phyloP scores from a whole-genome alignment of 2,329 filamentous ascomycete species.

The Pseudogymnoascus destructans region DNA sequence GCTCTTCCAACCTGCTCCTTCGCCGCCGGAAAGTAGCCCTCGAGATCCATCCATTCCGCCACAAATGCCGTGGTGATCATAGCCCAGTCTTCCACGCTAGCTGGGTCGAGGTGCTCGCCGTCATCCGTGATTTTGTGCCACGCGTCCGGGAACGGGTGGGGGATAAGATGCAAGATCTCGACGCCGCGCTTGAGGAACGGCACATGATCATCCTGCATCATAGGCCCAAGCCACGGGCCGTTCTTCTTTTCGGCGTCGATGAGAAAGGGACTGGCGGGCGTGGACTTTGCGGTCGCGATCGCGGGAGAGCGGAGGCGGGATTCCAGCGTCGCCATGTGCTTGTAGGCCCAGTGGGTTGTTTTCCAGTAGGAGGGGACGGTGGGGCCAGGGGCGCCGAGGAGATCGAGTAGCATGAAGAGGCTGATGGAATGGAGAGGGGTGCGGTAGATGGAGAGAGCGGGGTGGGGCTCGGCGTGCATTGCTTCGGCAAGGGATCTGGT shows the following conservation, averaged over 20 bases:
- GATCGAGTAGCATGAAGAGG: conserved; percentile 82
- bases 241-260: conserved; percentile 44
- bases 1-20: neutral
- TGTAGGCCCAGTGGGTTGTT: conserved; percentile 88
- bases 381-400: conserved; percentile 61
- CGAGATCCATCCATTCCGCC: conserved; percentile 82
- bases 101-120: conserved; percentile 67
- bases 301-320: conserved; percentile 53
- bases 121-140: conserved; percentile 85
- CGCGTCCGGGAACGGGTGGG: conserved; percentile 63
- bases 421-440: conserved; percentile 67
- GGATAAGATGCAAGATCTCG: conserved; percentile 80
- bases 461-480: conserved; percentile 63
- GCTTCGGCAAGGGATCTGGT: conserved; percentile 58
- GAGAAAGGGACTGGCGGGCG: conserved; percentile 45
- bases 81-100: conserved; percentile 77
- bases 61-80: conserved; percentile 72
- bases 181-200: conserved; percentile 83
- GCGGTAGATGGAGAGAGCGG: conserved; percentile 59
- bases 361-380: conserved; percentile 74
- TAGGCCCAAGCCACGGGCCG: conserved; percentile 36
- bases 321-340: conserved; percentile 61
- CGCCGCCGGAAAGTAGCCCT: conserved; percentile 21
- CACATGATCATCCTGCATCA: conserved; percentile 75
- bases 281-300: conserved; percentile 47